A percentile compares a stretch with the other conserved stretches of the same genome.
Conservation (phyloP, 805 yeast genomes). For the Zygoascus ofunaensis region DNA sequence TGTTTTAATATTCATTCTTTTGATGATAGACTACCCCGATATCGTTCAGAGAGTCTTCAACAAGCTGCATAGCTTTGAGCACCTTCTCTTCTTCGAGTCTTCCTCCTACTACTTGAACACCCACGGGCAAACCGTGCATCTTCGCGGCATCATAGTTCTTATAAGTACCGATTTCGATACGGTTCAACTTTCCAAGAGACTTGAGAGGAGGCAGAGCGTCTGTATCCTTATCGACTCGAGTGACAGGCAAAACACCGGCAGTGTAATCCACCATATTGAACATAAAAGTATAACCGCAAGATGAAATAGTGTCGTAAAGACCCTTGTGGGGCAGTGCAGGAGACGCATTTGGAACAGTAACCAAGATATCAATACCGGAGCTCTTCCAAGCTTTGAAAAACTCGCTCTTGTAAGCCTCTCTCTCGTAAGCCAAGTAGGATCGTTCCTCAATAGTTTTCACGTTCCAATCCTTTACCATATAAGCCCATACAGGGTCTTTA, state of each 20-base stretch:
- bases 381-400: slow-evolving; percentile 30
- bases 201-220: slow-evolving; percentile 26
- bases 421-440: slow-evolving; percentile 29
- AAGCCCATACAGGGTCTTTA: slow-evolving; percentile 33
- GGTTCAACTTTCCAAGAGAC: slow-evolving; percentile 25
- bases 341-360: slow-evolving; percentile 36
- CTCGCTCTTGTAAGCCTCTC: slow-evolving; percentile 29
- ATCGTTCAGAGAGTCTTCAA: slow-evolving; percentile 29
- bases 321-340: slow-evolving; percentile 35
- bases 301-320: slow-evolving; percentile 28
- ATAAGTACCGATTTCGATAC: slow-evolving; percentile 37
- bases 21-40: slow-evolving; percentile 23
- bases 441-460: slow-evolving; percentile 29
- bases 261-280: slow-evolving; percentile 49
- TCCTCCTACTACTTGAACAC: slow-evolving; percentile 56
- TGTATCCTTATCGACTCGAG: slow-evolving; percentile 37
- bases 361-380: slow-evolving; percentile 30
- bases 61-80: slow-evolving; percentile 37
- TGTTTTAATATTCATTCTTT: slow-evolving; percentile 8
- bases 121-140: slow-evolving; percentile 52
- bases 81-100: slow-evolving; percentile 56
- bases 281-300: slow-evolving; percentile 45
- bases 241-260: slow-evolving; percentile 45
- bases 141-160: slow-evolving; percentile 42
- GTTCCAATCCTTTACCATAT: slow-evolving; percentile 29